Conservation (phyloP, 202 grass and related monocot species). For the Panicum hallii region DNA sequence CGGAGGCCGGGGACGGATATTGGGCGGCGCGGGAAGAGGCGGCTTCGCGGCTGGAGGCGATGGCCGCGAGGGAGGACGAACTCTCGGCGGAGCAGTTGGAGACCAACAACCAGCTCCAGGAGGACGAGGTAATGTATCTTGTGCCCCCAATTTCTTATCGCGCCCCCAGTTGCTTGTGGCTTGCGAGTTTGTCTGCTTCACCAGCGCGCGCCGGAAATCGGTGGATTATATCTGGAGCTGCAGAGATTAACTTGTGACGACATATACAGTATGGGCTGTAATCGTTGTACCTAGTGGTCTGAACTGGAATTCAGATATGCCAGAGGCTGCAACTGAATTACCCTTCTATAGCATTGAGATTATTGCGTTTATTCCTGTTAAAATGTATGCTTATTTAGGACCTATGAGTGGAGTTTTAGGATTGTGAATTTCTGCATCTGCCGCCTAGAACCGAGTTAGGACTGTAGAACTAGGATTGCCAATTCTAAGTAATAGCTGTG, state of each 20-base stretch:
- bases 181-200: neutral
- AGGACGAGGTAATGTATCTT: conserved; percentile 54
- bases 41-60: conserved; percentile 40
- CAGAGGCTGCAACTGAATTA: neutral
- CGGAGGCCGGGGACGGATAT: neutral
- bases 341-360: neutral
- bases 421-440: neutral
- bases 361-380: neutral
- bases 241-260: neutral
- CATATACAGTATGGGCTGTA: neutral
- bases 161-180: neutral
- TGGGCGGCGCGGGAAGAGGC: conserved; percentile 44
- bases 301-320: neutral
- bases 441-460: neutral
- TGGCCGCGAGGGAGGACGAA: conserved; percentile 42
- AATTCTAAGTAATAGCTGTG: neutral
- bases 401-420: neutral
- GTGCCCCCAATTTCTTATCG: neutral
- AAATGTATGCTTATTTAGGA: neutral
- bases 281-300: neutral
- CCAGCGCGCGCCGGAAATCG: neutral
- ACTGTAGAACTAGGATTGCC: neutral
- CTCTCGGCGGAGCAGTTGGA: conserved; percentile 50
- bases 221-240: neutral
- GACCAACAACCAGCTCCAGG: conserved; percentile 61